phyloP scores from a whole-genome alignment of 768 basidiomycete species.

The Rhizopogon roseolus region DNA sequence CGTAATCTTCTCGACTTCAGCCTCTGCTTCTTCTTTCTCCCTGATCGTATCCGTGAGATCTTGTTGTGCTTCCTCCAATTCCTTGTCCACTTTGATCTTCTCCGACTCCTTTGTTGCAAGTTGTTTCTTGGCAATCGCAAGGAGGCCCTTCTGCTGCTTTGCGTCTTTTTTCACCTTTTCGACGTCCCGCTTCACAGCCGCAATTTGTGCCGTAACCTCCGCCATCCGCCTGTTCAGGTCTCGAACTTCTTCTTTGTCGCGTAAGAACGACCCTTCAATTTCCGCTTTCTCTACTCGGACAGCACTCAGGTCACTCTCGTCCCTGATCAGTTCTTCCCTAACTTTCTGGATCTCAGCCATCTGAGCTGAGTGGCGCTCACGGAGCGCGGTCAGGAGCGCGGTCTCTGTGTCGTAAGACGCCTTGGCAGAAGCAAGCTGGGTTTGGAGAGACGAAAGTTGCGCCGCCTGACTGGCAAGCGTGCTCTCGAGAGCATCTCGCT shows the following conservation, averaged over 20 bases:
- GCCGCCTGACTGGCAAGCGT: slow-evolving; percentile 62
- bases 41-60: slow-evolving; percentile 48
- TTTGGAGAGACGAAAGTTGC: slow-evolving; percentile 76
- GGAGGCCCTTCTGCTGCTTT: slow-evolving; percentile 91
- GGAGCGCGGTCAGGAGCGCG: slow-evolving; percentile 58
- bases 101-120: slow-evolving; percentile 79
- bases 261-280: slow-evolving; percentile 77
- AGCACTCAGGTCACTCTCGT: slow-evolving; percentile 90
- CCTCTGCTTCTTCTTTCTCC: slow-evolving; percentile 55
- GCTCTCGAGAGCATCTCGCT: slow-evolving; percentile 63
- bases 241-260: slow-evolving; percentile 93
- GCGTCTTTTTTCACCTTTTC: slow-evolving; percentile 93
- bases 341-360: slow-evolving; percentile 65
- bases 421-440: slow-evolving; percentile 78
- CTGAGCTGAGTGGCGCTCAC: slow-evolving; percentile 66
- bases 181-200: slow-evolving; percentile 62
- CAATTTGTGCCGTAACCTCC: slow-evolving; percentile 71
- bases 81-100: slow-evolving; percentile 63
- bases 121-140: slow-evolving; percentile 95
- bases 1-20: slow-evolving; percentile 35
- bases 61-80: slow-evolving; percentile 59
- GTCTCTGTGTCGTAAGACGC: slow-evolving; percentile 85
- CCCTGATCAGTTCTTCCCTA: slow-evolving; percentile 75
- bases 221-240: slow-evolving; percentile 82
- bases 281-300: slow-evolving; percentile 87